Conservation (phyloP, 106 monocot species). For the Apostasia shenzhenica region DNA sequence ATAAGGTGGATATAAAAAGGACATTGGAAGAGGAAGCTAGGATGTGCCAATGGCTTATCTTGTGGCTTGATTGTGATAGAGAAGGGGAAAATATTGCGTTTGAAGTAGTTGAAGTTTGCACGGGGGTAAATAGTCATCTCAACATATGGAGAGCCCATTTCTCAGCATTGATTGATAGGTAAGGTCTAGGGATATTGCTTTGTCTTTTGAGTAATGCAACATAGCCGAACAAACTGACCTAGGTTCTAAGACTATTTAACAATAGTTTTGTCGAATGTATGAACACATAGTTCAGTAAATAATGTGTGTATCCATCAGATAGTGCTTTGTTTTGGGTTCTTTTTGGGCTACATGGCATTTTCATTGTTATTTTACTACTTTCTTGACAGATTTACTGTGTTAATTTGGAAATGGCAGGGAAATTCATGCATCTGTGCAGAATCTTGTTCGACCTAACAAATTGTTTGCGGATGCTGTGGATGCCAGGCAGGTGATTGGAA, state of each 20-base stretch:
- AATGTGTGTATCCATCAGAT: too few relatives aligned
- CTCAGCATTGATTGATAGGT: conserved; percentile 95
- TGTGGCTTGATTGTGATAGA: conserved; percentile 98
- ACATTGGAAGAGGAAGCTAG: conserved; percentile 93
- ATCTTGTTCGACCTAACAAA: conserved; percentile 88
- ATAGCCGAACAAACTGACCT: too few relatives aligned
- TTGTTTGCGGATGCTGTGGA: conserved; percentile 94
- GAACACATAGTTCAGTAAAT: too few relatives aligned
- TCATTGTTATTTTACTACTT: too few relatives aligned
- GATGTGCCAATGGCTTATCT: conserved; percentile 87
- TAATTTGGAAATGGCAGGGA: conserved; percentile 46
- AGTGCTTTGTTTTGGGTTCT: too few relatives aligned
- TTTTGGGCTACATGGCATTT: too few relatives aligned
- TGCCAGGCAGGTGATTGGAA: conserved; percentile 72
- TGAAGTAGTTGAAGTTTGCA: conserved; percentile 92
- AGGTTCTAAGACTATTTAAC: too few relatives aligned
- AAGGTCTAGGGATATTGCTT: neutral
- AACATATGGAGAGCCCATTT: conserved; percentile 92
- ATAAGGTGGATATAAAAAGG: conserved; percentile 82
- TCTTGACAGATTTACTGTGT: neutral
- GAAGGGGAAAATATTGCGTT: conserved; percentile 99
- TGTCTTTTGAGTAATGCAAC: too few relatives aligned
- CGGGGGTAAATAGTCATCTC: conserved; percentile 54
- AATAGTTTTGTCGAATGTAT: too few relatives aligned
- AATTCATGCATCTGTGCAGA: conserved; percentile 78